A percentile compares a stretch with the other conserved stretches of the same genome.
Evolutionary conservation across 345 rosid genomes (phyloP).

Genomic region (Barbarea vulgaris): DNA sequence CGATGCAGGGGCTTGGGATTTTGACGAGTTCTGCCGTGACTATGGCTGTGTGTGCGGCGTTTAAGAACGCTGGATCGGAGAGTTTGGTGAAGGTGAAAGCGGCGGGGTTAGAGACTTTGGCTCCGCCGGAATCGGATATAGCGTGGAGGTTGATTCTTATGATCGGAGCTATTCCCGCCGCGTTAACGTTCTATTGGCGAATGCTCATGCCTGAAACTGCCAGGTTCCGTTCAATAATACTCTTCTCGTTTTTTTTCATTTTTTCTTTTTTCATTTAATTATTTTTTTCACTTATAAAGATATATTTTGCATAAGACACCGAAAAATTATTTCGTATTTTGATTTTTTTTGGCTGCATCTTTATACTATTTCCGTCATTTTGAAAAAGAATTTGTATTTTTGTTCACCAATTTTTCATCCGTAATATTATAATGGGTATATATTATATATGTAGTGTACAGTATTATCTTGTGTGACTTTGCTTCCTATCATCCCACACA

Average conservation of each 20-base stretch:
- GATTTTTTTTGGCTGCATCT: background rate
- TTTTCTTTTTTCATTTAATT: background rate
- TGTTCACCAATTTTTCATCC: background rate
- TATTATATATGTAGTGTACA: background rate
- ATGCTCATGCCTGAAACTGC: constrained; percentile 93
- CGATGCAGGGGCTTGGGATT: constrained; percentile 81
- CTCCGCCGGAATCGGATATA: constrained; percentile 57
- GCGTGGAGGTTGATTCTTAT: constrained; percentile 77
- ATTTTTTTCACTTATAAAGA: background rate
- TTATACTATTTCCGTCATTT: background rate
- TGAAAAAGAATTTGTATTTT: background rate
- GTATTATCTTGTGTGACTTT: constrained; percentile 31
- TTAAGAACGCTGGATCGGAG: constrained; percentile 35
- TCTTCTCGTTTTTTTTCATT: background rate
- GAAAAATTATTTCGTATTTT: background rate
- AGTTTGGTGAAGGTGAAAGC: background rate
- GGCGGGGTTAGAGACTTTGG: constrained; percentile 15
- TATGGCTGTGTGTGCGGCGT: constrained; percentile 49
- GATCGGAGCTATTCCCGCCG: constrained; percentile 80
- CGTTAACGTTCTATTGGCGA: constrained; percentile 75
- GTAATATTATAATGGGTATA: too few relatives aligned
- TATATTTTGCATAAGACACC: background rate
- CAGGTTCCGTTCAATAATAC: constrained; percentile 43
- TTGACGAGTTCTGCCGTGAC: constrained; percentile 57
- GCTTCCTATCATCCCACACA: constrained; percentile 27